A percentile compares a stretch with the other conserved stretches of the same genome.
Evolutionary conservation across 768 basidiomycete genomes (phyloP).

Genomic region (Infundibulicybe gibba): DNA sequence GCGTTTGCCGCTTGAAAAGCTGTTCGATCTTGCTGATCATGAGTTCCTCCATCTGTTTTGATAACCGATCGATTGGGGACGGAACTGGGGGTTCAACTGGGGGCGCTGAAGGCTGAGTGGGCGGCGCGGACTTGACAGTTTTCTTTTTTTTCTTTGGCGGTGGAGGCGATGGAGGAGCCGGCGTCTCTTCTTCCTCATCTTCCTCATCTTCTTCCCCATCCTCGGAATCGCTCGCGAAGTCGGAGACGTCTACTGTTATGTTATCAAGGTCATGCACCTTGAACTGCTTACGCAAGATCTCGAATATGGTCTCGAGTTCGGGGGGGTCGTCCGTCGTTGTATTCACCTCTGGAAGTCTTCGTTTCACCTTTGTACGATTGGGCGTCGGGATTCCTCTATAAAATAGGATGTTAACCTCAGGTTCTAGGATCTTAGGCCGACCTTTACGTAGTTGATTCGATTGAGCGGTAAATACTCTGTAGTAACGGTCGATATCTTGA

Average conservation of each 20-base stretch:
- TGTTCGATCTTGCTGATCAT: too few relatives aligned
- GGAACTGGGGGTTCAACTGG: too few relatives aligned
- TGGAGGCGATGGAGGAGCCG: too few relatives aligned
- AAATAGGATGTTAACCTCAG: background rate
- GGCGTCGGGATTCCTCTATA: constrained; percentile 2
- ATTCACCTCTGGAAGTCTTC: background rate
- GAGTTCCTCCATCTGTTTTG: too few relatives aligned
- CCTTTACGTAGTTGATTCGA: background rate
- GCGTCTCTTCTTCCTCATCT: background rate
- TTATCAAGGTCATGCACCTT: background rate
- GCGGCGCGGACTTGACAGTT: too few relatives aligned
- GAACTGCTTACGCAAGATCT: background rate
- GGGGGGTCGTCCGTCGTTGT: background rate
- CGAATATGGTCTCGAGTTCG: background rate
- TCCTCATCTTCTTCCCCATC: background rate
- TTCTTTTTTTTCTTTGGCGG: too few relatives aligned
- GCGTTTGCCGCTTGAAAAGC: too few relatives aligned
- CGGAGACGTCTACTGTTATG: background rate
- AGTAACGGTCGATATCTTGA: constrained; percentile 5
- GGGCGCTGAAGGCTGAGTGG: too few relatives aligned
- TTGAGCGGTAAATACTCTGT: background rate
- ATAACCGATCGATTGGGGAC: too few relatives aligned
- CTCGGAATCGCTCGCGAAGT: background rate
- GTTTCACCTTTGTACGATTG: background rate
- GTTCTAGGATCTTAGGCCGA: background rate